Evolutionary conservation across 2,329 filamentous ascomycete genomes (phyloP), one percentile per base, ranked within the genome.

Genomic region (Xylaria sp.): DNA sequence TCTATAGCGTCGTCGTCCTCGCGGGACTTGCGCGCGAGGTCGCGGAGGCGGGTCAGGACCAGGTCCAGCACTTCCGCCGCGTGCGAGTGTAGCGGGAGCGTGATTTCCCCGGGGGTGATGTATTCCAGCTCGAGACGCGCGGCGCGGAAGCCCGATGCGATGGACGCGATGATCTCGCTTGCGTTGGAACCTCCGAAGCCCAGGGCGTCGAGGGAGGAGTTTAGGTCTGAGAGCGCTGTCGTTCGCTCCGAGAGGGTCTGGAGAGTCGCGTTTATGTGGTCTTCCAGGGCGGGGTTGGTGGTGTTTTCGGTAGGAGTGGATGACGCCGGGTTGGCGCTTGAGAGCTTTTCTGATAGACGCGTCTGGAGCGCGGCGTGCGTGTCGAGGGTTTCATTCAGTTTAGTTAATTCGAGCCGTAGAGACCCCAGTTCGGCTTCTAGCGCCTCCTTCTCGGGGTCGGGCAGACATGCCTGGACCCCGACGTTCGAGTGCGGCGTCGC

Each of bases 61-160:
- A 89, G 81, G 65, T 88, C 86, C 0, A 91, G 82, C 0, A 90
- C 82, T 60, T 86, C 83, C 0, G 85, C 84, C 1, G 87, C 87
- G 59, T 84, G 84, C 0, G 84, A 83, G 0, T 82, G 83, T 0
- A 88, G 79, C 0, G 87, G 86, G 0, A 88, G 81, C 0, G 82
- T 74, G n/a, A 85, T 79, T 75, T 90, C 88, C 5, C 88, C 88
- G 0, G 88, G 88, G 0, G 84, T 86, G 23, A 90, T 82, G 73
- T 90, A 90, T 76, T 90, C 88, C 2, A 90, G 83, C 72, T 90
- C 88, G 0, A 90, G 79, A 1, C 88, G 84, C 1, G 88, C 88
- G 1, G 84, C 77, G 23, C 88, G 85, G 78, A 91, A 86, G 1
- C 84, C 82, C 1, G 80, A 70, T 0, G 82, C 76, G 13, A 91